These are phyloP conservation scores for Podaxis rugospora DNA, from an alignment of 768 basidiomycete species.

Conservation along the genomic window DNA sequence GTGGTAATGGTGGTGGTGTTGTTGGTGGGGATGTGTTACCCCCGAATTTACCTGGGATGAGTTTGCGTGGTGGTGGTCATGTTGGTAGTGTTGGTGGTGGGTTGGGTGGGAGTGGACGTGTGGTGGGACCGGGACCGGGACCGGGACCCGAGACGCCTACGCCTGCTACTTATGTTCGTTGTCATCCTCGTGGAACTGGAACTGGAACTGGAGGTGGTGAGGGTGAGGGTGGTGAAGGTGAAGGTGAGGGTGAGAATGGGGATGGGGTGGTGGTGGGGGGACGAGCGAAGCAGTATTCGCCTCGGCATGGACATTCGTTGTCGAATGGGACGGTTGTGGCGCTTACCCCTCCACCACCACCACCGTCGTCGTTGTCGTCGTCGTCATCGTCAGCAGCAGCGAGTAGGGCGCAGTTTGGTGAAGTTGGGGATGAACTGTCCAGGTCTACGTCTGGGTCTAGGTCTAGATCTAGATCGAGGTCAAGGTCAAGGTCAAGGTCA, in stretches of 20 bases:
- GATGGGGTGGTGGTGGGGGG: not conserved
- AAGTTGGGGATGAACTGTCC: not conserved
- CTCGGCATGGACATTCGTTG: slow-evolving; percentile 45
- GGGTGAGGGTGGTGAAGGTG: not conserved
- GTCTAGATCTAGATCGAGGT: slow-evolving; percentile 29
- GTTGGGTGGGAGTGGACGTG: slow-evolving; percentile 15
- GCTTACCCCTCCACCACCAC: slow-evolving; percentile 15
- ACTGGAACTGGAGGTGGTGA: not conserved
- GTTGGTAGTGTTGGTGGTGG: not conserved
- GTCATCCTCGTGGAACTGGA: not conserved
- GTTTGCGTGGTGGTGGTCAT: slow-evolving; percentile 23
- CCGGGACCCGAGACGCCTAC: slow-evolving; percentile 40
- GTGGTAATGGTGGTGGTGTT: too few relatives aligned
- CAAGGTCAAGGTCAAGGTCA: slow-evolving; percentile 44
- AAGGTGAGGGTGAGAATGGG: not conserved
- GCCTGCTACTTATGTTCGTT: slow-evolving; percentile 23
- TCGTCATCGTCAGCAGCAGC: too few relatives aligned
- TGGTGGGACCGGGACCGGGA: slow-evolving; percentile 19
- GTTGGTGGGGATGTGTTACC: slow-evolving; percentile 29
- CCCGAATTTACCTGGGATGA: slow-evolving; percentile 35
- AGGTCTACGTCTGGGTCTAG: slow-evolving; percentile 16
- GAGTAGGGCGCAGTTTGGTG: too few relatives aligned
- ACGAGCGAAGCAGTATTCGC: slow-evolving; percentile 1
- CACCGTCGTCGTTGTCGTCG: too few relatives aligned
- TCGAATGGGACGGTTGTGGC: slow-evolving; percentile 39